phyloP scores from a whole-genome alignment of 2,329 filamentous ascomycete genomes.

The Fonsecaea monophora region DNA sequence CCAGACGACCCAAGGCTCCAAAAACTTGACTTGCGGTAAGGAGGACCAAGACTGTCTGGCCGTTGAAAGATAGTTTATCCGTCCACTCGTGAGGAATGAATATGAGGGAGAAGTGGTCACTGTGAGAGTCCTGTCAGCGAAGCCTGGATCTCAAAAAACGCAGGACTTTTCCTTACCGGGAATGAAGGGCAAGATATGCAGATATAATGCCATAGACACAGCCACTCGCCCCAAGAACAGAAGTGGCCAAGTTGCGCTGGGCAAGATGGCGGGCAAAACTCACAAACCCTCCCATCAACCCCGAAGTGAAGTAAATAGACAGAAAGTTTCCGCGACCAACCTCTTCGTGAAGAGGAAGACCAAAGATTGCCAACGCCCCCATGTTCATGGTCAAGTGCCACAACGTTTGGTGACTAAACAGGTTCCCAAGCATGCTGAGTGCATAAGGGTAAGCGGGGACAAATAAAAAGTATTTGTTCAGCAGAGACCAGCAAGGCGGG shows the following conservation, averaged over 20 bases:
- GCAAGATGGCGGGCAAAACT: slow-evolving; percentile 56
- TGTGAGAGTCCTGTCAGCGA: slow-evolving; percentile 35
- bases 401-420: slow-evolving; percentile 64
- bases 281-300: slow-evolving; percentile 55
- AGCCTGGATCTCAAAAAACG: neutral
- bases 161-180: slow-evolving; percentile 46
- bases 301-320: slow-evolving; percentile 58
- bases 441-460: slow-evolving; percentile 61
- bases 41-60: slow-evolving; percentile 47
- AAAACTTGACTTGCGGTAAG: slow-evolving; percentile 49
- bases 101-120: slow-evolving; percentile 51
- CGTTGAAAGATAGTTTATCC: slow-evolving; percentile 52
- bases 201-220: slow-evolving; percentile 58
- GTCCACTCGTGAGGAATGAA: slow-evolving; percentile 50
- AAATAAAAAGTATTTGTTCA: slow-evolving; percentile 64
- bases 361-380: slow-evolving; percentile 61
- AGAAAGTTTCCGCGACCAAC: slow-evolving; percentile 64
- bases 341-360: slow-evolving; percentile 61
- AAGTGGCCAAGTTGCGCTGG: slow-evolving; percentile 51
- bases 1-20: slow-evolving; percentile 43
- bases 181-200: slow-evolving; percentile 57
- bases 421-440: slow-evolving; percentile 59
- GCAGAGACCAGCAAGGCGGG: slow-evolving; percentile 61
- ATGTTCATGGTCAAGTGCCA: slow-evolving; percentile 63
- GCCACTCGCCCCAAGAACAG: slow-evolving; percentile 60